Evolutionary conservation across 2,329 filamentous ascomycete species (phyloP), one percentile per base, ranked within the genome.

Genomic region (Curvularia sp.): DNA sequence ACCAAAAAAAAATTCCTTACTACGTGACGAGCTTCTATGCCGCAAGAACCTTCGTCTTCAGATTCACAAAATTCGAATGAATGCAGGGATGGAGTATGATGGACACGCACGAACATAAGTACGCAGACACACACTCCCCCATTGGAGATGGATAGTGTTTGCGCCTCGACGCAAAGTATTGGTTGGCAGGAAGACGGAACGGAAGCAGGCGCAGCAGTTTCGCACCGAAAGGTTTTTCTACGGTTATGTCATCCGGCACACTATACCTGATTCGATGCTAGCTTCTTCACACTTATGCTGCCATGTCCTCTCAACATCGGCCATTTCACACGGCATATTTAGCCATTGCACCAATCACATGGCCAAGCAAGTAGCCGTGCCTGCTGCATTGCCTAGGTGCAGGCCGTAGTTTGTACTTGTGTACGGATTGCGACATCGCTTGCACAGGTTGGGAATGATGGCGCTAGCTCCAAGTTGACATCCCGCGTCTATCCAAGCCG

Each of bases 401-500:
- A 38, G 20, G 22, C 31, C 38, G 13, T 20, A 24, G 22, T 15
- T n/a, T 18, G 31, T 44, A 42, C 18, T 3, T 35, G 0, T 30
- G 44, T 13, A 39, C 41, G 30, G 20, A 39, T 41, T 38, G 24
- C 42, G 54, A 51, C 41, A 44, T 47, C 41, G 54, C 44, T 44
- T 49, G 44, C 44, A 30, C 38, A 44, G n/a, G 51, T 38, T 33
- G 30, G 55, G 46, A 33, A 41, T 47, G 47, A 57, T 60, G 33
- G 15, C 62, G 61, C 67, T 68, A 69, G 61, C 49, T 56, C 55
- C 57, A 52, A 54, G 26, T 22, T 28, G 55, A 56, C 60, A 62
- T 64, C 59, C 57, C 64, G 65, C 50, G 55, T 56, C 28, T 58
- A 60, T 53, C 55, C 59, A 58, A 53, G 50, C 52, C 39, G 49